phyloP scores from a whole-genome alignment of 2,329 filamentous ascomycete genomes.

The Xylariaceae sp. region DNA sequence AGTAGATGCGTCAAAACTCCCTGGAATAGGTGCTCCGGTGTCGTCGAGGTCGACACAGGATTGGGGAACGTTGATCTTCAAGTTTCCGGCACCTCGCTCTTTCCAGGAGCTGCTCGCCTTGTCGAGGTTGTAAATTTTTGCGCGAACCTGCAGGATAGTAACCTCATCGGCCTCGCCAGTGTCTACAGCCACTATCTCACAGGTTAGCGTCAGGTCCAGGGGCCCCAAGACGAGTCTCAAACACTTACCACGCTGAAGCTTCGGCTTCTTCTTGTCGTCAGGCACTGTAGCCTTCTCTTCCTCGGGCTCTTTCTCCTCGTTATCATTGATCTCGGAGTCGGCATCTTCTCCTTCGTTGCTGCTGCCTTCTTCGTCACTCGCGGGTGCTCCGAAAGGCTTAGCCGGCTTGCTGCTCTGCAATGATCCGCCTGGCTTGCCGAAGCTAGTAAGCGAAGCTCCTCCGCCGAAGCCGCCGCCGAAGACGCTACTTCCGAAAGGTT shows the following conservation, averaged over 20 bases:
- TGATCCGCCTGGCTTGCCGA: conserved; percentile 64
- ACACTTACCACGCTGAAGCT: conserved; percentile 70
- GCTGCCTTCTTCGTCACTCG: conserved; percentile 55
- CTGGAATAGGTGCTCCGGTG: conserved; percentile 50
- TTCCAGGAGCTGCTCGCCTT: conserved; percentile 76
- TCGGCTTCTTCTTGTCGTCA: conserved; percentile 64
- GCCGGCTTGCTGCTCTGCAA: conserved; percentile 62
- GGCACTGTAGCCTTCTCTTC: conserved; percentile 41
- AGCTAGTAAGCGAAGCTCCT: conserved; percentile 62
- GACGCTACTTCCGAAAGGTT: conserved; percentile 42
- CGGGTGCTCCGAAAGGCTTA: conserved; percentile 77
- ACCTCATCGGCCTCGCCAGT: conserved; percentile 86
- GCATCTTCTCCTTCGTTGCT: conserved; percentile 45
- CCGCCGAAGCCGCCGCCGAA: conserved; percentile 55
- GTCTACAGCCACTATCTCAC: conserved; percentile 64
- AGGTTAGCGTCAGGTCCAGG: conserved; percentile 33
- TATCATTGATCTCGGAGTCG: conserved; percentile 43
- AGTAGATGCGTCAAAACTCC: conserved; percentile 58
- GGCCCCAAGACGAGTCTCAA: conserved; percentile 1
- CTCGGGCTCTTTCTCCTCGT: conserved; percentile 53
- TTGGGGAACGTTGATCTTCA: conserved; percentile 79
- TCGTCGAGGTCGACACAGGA: conserved; percentile 59
- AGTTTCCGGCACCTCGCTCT: conserved; percentile 80
- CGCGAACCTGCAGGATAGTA: conserved; percentile 74
- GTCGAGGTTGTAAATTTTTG: conserved; percentile 83